These are phyloP conservation scores for Arxiozyma bovina DNA, from an alignment of 1,139 yeast species.

Conservation along the genomic window DNA sequence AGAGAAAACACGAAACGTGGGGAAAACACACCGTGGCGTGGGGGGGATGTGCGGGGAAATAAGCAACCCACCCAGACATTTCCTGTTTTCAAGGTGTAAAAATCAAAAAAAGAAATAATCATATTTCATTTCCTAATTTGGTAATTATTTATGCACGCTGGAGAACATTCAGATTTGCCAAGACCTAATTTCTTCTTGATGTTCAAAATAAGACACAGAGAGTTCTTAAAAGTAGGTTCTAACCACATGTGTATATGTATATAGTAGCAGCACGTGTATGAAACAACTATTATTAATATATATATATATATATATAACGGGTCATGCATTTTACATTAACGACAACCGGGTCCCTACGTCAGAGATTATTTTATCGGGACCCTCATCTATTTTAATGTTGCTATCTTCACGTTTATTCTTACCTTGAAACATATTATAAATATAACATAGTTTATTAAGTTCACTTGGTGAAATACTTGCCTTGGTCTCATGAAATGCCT, in stretches of 20 bases:
- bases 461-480: conserved; percentile 80
- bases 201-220: no score
- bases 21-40: no score
- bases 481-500: conserved; percentile 66
- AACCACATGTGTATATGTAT: no score
- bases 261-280: no score
- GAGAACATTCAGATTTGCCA: no score
- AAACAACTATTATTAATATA: no score
- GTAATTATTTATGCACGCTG: neutral
- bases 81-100: neutral
- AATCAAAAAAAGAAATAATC: no score
- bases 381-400: conserved; percentile 56
- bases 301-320: no score
- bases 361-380: conserved; percentile 66
- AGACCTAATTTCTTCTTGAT: no score
- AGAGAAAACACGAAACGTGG: no score
- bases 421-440: conserved; percentile 66
- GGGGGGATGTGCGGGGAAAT: neutral
- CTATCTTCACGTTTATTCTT: neutral
- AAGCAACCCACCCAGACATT: neutral
- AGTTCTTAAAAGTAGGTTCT: no score
- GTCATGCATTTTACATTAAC: conserved; percentile 3
- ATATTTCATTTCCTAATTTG: neutral
- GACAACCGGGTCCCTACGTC: conserved; percentile 69
- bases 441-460: conserved; percentile 47